phyloP scores from a whole-genome alignment of 148 eudicot genomes.

The Mesembryanthemum crystallinum region DNA sequence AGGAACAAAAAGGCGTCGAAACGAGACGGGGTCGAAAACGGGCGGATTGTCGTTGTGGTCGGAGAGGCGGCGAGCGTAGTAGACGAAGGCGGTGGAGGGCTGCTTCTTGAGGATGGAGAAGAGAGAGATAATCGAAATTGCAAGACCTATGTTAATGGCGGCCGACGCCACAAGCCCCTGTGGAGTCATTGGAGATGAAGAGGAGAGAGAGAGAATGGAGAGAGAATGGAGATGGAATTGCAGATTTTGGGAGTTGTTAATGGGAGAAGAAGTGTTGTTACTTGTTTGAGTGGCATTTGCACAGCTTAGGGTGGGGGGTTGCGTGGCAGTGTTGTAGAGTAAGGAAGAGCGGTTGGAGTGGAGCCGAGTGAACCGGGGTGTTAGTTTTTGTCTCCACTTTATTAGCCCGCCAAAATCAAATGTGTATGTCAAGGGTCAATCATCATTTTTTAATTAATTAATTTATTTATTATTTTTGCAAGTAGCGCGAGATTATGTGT shows the following conservation, averaged over 20 bases:
- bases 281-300: neutral
- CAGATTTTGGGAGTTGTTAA: neutral
- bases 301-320: neutral
- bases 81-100: slow-evolving; percentile 59
- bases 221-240: neutral
- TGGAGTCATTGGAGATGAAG: slow-evolving; percentile 43
- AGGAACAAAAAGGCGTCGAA: slow-evolving; percentile 49
- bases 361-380: neutral
- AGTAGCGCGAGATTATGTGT: no score
- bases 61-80: slow-evolving; percentile 77
- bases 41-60: slow-evolving; percentile 23
- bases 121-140: slow-evolving; percentile 55
- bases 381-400: neutral
- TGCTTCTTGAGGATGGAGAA: slow-evolving; percentile 71
- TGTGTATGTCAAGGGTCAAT: no score
- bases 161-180: slow-evolving; percentile 68
- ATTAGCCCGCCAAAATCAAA: slow-evolving; percentile 9
- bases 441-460: no score
- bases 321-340: slow-evolving; percentile 18
- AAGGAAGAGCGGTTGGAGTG: neutral
- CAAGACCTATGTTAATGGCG: slow-evolving; percentile 70
- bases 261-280: neutral
- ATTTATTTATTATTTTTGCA: no score
- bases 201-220: neutral
- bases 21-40: slow-evolving; percentile 34